These are phyloP conservation scores for Puccinia brachypodii DNA, from an alignment of 1,284 basidiomycete species.

Conservation along the genomic window DNA sequence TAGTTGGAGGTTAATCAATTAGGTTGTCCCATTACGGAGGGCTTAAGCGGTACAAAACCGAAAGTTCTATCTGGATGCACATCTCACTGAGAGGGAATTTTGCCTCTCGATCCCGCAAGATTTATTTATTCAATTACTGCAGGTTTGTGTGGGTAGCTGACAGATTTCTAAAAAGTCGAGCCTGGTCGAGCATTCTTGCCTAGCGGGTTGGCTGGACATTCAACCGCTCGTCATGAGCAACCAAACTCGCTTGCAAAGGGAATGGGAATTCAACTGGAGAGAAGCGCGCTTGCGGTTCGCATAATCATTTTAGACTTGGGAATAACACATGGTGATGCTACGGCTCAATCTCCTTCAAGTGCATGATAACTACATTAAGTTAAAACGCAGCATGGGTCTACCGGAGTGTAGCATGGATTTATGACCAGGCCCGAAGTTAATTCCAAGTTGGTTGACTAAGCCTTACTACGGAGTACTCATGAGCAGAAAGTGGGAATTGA, in stretches of 20 bases:
- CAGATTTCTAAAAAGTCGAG: background rate
- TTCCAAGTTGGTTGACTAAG: background rate
- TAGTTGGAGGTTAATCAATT: too few relatives aligned
- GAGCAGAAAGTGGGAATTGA: background rate
- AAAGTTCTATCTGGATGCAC: background rate
- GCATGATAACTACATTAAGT: too few relatives aligned
- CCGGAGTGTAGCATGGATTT: background rate
- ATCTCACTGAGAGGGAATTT: background rate
- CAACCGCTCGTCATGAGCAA: background rate
- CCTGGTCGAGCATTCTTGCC: background rate
- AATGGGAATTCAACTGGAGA: background rate
- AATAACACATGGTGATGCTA: background rate
- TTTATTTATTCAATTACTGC: too few relatives aligned
- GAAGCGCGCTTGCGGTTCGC: background rate
- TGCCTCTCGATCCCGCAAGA: background rate
- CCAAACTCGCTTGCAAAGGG: background rate
- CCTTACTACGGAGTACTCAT: background rate
- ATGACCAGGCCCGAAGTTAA: background rate
- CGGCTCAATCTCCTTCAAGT: background rate
- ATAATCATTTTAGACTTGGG: background rate
- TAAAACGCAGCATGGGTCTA: background rate
- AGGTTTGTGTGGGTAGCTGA: too few relatives aligned
- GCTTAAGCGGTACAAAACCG: background rate
- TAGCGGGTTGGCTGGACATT: background rate
- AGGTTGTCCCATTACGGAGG: too few relatives aligned